Conservation (phyloP, 805 yeast genomes). For the Zygotorulaspora florentina region DNA sequence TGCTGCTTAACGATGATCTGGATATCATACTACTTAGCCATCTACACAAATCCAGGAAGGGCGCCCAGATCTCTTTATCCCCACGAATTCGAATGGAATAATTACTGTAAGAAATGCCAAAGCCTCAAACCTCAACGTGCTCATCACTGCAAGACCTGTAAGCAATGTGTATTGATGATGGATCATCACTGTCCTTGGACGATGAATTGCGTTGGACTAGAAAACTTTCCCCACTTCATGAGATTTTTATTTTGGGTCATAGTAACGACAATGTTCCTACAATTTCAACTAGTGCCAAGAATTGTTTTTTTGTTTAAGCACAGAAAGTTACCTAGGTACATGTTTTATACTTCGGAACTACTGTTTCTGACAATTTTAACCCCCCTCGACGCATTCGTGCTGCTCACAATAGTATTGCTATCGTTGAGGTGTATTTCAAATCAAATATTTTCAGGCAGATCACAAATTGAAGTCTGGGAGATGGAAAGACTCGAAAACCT, state of each 20-base stretch:
- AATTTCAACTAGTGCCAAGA: slow-evolving; percentile 41
- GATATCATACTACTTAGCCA: slow-evolving; percentile 72
- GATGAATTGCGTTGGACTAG: slow-evolving; percentile 79
- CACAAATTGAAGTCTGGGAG: slow-evolving; percentile 94
- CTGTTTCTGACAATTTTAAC: slow-evolving; percentile 50
- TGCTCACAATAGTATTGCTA: slow-evolving; percentile 55
- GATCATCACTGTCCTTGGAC: slow-evolving; percentile 97
- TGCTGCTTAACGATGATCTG: slow-evolving; percentile 53
- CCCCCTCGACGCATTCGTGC: slow-evolving; percentile 56
- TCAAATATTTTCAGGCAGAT: slow-evolving; percentile 58
- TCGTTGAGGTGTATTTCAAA: slow-evolving; percentile 57
- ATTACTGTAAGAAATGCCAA: slow-evolving; percentile 69
- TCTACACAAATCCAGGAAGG: slow-evolving; percentile 60
- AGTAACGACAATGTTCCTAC: slow-evolving; percentile 45
- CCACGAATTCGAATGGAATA: slow-evolving; percentile 47
- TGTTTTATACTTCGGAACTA: slow-evolving; percentile 50
- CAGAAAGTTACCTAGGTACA: slow-evolving; percentile 52
- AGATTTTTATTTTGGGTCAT: slow-evolving; percentile 70
- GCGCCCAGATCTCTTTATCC: slow-evolving; percentile 52
- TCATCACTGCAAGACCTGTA: slow-evolving; percentile 81
- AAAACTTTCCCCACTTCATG: slow-evolving; percentile 72
- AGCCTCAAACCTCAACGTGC: slow-evolving; percentile 73
- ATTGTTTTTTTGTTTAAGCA: slow-evolving; percentile 43
- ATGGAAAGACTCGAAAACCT: slow-evolving; percentile 71
- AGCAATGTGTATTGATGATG: slow-evolving; percentile 75